A percentile compares a stretch with the other conserved stretches of the same genome.
Conservation (phyloP, 1,284 basidiomycete genomes). For the Phylloboletellus chloephorus region DNA sequence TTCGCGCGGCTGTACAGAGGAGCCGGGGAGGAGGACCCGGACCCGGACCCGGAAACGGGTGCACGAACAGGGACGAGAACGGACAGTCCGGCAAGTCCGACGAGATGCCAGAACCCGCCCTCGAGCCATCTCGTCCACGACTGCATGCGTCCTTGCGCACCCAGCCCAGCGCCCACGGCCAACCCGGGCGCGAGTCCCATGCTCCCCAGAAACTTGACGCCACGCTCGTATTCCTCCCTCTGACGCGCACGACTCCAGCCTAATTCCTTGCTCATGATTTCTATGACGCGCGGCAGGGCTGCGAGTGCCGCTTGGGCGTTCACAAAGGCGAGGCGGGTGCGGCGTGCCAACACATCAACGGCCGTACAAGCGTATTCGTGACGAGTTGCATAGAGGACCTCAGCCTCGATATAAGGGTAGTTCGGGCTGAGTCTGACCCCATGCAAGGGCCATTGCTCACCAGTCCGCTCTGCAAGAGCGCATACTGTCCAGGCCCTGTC, state of each 20-base stretch:
- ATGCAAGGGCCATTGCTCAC: conserved; percentile 79
- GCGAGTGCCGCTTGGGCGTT: conserved; percentile 86
- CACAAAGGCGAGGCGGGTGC: conserved; percentile 89
- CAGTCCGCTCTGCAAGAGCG: conserved; percentile 74
- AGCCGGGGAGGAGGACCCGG: conserved; percentile 26
- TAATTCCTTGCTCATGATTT: conserved; percentile 87
- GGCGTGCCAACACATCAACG: conserved; percentile 88
- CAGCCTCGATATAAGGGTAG: conserved; percentile 92
- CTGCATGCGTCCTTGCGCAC: not conserved
- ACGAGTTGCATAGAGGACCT: conserved; percentile 85
- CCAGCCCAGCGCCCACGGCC: conserved; percentile 9
- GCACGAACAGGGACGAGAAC: not conserved
- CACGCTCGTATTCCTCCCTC: conserved; percentile 54
- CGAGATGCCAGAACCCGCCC: conserved; percentile 25
- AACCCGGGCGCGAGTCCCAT: conserved; percentile 66
- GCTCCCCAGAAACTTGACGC: conserved; percentile 61
- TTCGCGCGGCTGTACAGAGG: conserved; percentile 47
- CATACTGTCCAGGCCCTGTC: conserved; percentile 96
- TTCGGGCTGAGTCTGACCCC: conserved; percentile 71
- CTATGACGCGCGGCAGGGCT: conserved; percentile 81
- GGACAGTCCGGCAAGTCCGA: conserved; percentile 17
- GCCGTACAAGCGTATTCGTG: conserved; percentile 91
- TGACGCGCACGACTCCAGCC: conserved; percentile 65
- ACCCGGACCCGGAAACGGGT: too few species aligned
- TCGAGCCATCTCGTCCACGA: conserved; percentile 23